Evolutionary conservation across 495 filamentous ascomycete species (phyloP), one percentile per base, ranked within the genome.

Genomic region (Aspergillus cavernicola): DNA sequence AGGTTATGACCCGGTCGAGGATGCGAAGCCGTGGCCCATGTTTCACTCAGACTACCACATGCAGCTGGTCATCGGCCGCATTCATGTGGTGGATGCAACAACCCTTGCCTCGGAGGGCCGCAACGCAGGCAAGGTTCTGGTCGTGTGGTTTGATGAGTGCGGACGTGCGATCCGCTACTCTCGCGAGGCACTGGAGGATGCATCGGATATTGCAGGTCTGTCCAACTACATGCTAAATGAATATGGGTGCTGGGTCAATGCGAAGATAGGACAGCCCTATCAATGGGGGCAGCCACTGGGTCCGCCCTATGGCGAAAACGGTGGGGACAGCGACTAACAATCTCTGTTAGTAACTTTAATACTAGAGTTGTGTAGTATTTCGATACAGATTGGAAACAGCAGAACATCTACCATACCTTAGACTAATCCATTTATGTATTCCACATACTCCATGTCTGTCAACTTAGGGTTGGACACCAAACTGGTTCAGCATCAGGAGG

Each of bases 101-200:
- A 28, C 41, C 12, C 24, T 44, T 8, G 23, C 22, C 6, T 6
- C 23, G 2, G 22, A n/a, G 18, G 23, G 41, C 13, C 41, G 11
- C 6, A 29, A 44, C 29, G 41, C 41, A 15, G 41, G 41, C 10
- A 44, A 44, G 16, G 41, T 44, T 7, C 41, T 12, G 8, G 18
- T 44, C 16, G 41, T 44, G 3, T 44, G 41, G 41, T 44, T 26
- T 19, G 41, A 44, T 44, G 41, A 18, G 4, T 44, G 41, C 26
- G 41, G 41, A 4, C 41, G 24, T 12, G 13, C 18, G 23, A 20
- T 44, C 23, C 23, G 24, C 7, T 44, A 16, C n/a, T 44, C 15
- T 12, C 24, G 41, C 8, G 41, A 12, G 41, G 41, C 13, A 1
- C 11, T 44, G 10, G 41, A 29, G 1, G 10, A 29, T 15, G 41